These are phyloP conservation scores for Cytidiella melzeri DNA, from an alignment of 768 basidiomycete genomes.

Conservation along the genomic window DNA sequence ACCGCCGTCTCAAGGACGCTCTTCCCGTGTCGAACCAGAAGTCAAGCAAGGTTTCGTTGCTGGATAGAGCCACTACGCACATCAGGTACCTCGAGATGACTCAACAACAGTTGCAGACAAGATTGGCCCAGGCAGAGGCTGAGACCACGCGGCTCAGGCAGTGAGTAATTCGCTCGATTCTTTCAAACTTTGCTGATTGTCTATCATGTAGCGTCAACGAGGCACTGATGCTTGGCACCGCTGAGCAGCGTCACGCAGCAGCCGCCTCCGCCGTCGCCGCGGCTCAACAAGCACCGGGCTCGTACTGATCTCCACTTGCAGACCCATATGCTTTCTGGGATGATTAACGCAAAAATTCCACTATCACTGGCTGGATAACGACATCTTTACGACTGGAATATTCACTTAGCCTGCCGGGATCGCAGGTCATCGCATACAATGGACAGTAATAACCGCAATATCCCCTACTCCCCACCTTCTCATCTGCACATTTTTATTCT, in stretches of 20 bases:
- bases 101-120: constrained; percentile 66
- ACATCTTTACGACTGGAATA: constrained; percentile 6
- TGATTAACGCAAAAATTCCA: constrained; percentile 18
- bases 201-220: constrained; percentile 59
- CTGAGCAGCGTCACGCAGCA: constrained; percentile 61
- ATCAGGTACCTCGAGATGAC: constrained; percentile 83
- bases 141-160: constrained; percentile 76
- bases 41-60: constrained; percentile 84
- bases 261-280: constrained; percentile 52
- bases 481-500: constrained; percentile 24
- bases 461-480: constrained; percentile 18
- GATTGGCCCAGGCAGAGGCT: constrained; percentile 71
- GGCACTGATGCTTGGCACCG: constrained; percentile 81
- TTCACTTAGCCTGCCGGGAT: constrained; percentile 42
- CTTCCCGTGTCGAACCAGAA: constrained; percentile 89
- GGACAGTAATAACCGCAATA: constrained; percentile 33
- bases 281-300: constrained; percentile 27
- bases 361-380: constrained; percentile 11
- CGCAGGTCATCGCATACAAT: constrained; percentile 42
- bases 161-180: constrained; percentile 24
- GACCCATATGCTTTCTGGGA: constrained; percentile 24
- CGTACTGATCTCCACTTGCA: constrained; percentile 23
- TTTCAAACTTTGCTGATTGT: neutral
- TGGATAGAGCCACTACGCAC: constrained; percentile 85
- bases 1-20: constrained; percentile 83